Percentiles rank a stretch among this genome's conserved stretches.
Evolutionary conservation across 352 stramenopile species (phyloP).

Genomic region (Phytopythium oedochilum): DNA sequence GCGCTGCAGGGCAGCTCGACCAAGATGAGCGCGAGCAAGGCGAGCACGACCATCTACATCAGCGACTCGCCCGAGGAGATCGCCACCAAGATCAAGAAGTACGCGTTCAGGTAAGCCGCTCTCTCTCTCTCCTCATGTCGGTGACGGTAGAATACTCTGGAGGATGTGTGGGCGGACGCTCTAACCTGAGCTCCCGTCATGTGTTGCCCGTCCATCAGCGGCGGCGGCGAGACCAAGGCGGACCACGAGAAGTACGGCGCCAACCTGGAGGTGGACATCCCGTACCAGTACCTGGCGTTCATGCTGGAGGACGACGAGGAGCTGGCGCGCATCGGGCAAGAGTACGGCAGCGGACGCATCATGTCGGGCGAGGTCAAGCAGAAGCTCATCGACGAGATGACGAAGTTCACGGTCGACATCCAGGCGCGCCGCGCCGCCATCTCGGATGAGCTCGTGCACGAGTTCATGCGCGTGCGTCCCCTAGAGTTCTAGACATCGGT

Average conservation of each 20-base stretch:
- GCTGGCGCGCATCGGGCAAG: conserved; percentile 89
- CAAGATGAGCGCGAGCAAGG: conserved; percentile 98
- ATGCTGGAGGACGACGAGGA: conserved; percentile 99
- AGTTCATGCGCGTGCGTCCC: conserved; percentile 96
- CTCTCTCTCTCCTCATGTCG: not conserved
- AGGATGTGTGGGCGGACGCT: no score
- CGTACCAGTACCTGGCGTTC: conserved; percentile 99
- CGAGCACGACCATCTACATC: conserved; percentile 98
- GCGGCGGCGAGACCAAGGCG: conserved; percentile 97
- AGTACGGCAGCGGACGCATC: conserved; percentile 95
- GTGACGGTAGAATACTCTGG: no score
- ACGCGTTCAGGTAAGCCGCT: conserved; percentile 58
- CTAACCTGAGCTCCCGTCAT: conserved; percentile 70
- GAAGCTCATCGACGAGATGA: conserved; percentile 92
- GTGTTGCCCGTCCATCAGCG: conserved; percentile 74
- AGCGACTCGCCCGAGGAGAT: conserved; percentile 98
- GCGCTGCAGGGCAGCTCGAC: conserved; percentile 95
- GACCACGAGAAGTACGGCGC: conserved; percentile 98
- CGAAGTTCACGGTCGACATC: conserved; percentile 92
- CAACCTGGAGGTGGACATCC: conserved; percentile 98
- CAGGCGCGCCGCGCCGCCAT: conserved; percentile 92
- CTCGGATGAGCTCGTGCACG: conserved; percentile 93
- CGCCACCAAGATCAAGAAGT: conserved; percentile 88
- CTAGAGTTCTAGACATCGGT: conserved; percentile 82
- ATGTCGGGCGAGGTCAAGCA: conserved; percentile 99